Base-by-base conservation (phyloP, 139 green algal species). In the Picochlorum sp. region DNA sequence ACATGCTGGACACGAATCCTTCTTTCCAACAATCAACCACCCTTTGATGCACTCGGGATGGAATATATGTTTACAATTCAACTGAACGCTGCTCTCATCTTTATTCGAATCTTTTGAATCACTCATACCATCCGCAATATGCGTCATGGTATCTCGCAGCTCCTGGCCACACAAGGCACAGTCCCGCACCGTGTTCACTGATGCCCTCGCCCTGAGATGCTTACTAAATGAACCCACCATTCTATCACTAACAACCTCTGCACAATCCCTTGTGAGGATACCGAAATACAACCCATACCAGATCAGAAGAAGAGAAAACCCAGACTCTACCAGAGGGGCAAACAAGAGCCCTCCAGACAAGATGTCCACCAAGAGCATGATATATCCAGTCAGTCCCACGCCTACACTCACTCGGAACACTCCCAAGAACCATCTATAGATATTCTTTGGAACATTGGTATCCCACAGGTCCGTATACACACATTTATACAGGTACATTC, bases 281-380 rank as follows among this genome's bases (percentile, higher is more conserved):
- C 89, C 89, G 74, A 92, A 96, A 71, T 95, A 96, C 4, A 95
- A 58, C 1, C 89, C 87, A 69, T 95, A 96, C 83, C 47, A 85
- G 18, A 71, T n/a, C n/a, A 54, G 16, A 18, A 71, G 63, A 64
- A 90, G 26, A 4, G 69, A 49, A 2, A 59, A 45, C 45, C 56
- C 68, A 15, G 50, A 57, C 6, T 64, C 65, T 21, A 79, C 45
- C 13, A 82, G 3, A 14, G 41, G 16, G 9, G 58, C 45, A 14
- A 88, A 58, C 50, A 90, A 23, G 2, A 75, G 59, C 4, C 74
- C 80, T 4, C 75, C 15, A 3, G 81, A 81, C 24, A 89, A 79
- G 37, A 92, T 45, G 15, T 89, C 75, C 30, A 85, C 13, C 2
- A 92, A 13, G n/a, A 96, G 66, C 45, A 91, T 38, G 1, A 74